Conservation (phyloP, 2,329 filamentous ascomycete genomes). For the Fusarium sp. region DNA sequence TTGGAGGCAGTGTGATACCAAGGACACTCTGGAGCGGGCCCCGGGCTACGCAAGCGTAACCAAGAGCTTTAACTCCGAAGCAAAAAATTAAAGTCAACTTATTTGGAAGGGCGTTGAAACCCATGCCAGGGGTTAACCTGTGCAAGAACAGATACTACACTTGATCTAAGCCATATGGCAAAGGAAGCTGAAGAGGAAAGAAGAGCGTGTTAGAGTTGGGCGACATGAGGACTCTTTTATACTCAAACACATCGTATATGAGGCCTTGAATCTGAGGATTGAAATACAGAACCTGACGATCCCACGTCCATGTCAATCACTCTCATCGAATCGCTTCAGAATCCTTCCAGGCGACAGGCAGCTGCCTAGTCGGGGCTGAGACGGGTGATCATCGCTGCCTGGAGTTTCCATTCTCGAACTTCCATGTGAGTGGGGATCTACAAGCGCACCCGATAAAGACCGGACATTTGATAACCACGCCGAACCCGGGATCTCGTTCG, state of each 20-base stretch:
- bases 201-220: constrained; percentile 1
- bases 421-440: background rate
- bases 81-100: constrained; percentile 35
- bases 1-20: constrained; percentile 45
- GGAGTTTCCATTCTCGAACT: background rate
- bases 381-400: constrained; percentile 10
- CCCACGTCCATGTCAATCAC: background rate
- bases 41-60: constrained; percentile 33
- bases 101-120: background rate
- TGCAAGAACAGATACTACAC: constrained; percentile 48
- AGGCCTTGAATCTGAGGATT: constrained; percentile 20
- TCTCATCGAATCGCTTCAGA: background rate
- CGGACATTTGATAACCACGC: background rate
- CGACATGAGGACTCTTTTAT: constrained; percentile 18
- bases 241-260: background rate
- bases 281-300: background rate
- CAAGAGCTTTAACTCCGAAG: constrained; percentile 9
- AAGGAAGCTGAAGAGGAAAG: constrained; percentile 36
- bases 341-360: background rate
- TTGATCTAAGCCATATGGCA: constrained; percentile 41
- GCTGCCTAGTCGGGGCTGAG: constrained; percentile 20
- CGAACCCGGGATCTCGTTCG: background rate
- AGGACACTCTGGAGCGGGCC: constrained; percentile 34
- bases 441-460: background rate
- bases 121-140: constrained; percentile 39